Base-by-base conservation (phyloP, 2,329 filamentous ascomycete species). In the Tolypocladium album region DNA sequence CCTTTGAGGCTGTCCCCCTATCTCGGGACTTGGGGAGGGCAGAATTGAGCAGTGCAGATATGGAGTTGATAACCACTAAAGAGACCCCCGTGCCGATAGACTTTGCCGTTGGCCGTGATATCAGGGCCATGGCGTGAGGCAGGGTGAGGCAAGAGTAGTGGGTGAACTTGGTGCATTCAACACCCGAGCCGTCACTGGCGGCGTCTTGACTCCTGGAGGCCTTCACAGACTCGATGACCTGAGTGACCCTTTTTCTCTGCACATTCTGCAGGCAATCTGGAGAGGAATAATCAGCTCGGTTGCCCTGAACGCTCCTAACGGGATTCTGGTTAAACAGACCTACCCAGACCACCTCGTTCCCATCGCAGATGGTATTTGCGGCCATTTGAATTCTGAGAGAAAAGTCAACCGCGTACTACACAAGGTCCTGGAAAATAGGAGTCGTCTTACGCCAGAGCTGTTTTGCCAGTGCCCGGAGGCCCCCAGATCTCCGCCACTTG, bases 401-500 rank as follows among this genome's bases (percentile, higher is more conserved):
- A 58, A 31, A 2, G 34, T 42, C 24, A 53, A 36, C 36, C 59
- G 13, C 45, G 17, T 3, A 12, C 36, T 39, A 47, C 57, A 52
- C 53, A 15, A 9, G 22, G 15, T 20, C 13, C 8, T 8, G 13
- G 31, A 55, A 4, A 38, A 15, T 22, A 31, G 36, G 31, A n/a
- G 39, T n/a, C 17, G 36, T 55, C 84, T 75, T 79, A 93, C 89
- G 87, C 89, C 66, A 97, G 77, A 15, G 88, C 81, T 4, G 91
- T 96, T 78, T 96, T 97, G 38, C 92, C 93, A 34, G 84, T 84
- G 1, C 92, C 92, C 11, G 90, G 88, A 13, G 92, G 91, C 0
- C 93, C 93, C 82, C 90, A 96, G 57, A 96, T 76, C 73, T 97
- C 93, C 4, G 89, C 89, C 50, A 96, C 80, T 71, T 91, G 89